Evolutionary conservation across 352 stramenopile species (phyloP).

Genomic region (Detonula confervacea): DNA sequence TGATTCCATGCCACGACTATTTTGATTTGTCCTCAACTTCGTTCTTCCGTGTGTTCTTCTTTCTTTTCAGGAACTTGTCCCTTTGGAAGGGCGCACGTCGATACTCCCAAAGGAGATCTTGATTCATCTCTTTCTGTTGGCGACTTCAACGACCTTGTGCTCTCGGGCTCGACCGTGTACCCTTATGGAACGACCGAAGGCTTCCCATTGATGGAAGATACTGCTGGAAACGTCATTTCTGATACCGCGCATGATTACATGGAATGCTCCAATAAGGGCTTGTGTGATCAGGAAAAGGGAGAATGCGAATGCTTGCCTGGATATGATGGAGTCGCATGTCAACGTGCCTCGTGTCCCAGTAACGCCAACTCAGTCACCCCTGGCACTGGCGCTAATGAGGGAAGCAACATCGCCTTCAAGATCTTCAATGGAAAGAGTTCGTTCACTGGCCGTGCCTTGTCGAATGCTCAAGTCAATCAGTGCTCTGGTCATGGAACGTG

Average conservation of each 20-base stretch:
- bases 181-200: constrained; percentile 87
- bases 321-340: constrained; percentile 90
- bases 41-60: background rate
- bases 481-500: constrained; percentile 72
- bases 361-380: constrained; percentile 55
- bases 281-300: constrained; percentile 89
- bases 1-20: constrained; percentile 1
- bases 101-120: constrained; percentile 93
- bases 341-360: constrained; percentile 67
- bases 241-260: constrained; percentile 90
- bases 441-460: constrained; percentile 34
- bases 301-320: constrained; percentile 90
- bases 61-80: constrained; percentile 63
- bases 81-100: constrained; percentile 88
- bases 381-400: constrained; percentile 26
- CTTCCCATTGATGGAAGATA: constrained; percentile 82
- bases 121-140: constrained; percentile 87
- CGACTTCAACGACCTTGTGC: constrained; percentile 56
- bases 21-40: background rate
- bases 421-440: constrained; percentile 47
- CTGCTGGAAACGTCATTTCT: constrained; percentile 44
- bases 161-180: constrained; percentile 74
- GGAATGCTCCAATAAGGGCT: constrained; percentile 93
- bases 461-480: constrained; percentile 33
- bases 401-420: constrained; percentile 52